Evolutionary conservation across 1,284 basidiomycete genomes (phyloP), one percentile per base, ranked within the genome.

Genomic region (Sanghuangporus weigelae): DNA sequence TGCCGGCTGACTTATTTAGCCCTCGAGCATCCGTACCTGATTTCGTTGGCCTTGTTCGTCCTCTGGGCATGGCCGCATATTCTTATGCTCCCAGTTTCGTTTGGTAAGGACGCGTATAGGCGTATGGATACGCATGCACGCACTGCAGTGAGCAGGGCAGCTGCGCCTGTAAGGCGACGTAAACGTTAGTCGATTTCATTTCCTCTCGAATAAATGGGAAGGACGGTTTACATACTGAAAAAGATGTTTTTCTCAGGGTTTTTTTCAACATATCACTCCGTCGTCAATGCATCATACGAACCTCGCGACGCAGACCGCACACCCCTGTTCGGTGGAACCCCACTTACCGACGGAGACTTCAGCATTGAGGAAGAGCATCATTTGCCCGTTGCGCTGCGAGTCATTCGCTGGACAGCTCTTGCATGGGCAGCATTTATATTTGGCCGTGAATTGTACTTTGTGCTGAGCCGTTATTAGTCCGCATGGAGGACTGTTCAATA

Each of bases 11-110:
- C 3, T 31, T 31, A 2, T n/a, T 16, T 21, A 66, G 65, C 65
- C 12, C 57, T 66, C 35, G 65, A 59, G 10, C 65, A 66, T 48
- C 62, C 65, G 14, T 66, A 66, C 14, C 57, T 57, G 5, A 63
- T 60, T 14, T 44, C 65, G 19, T 53, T 66, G 35, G 65, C 65
- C 14, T 44, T 66, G 31, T 26, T 63, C 54, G 44, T 66, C 16
- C 38, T 66, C 11, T 63, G 57, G 53, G 65, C 65, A 56, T 66
- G 58, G 57, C 65, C 65, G 36, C 65, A 66, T 21, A 31, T 66
- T 19, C 58, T 66, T 12, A 60, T 60, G 61, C 65, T 66, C 35
- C 65, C 65, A 14, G 53, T 66, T 6, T 66, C 62, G 65, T 66
- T 66, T 38, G 40, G 57, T 14, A 59, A 44, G 31, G 65, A 66